Conservation (phyloP, 495 filamentous ascomycete species). For the Aspergillus campestris region DNA sequence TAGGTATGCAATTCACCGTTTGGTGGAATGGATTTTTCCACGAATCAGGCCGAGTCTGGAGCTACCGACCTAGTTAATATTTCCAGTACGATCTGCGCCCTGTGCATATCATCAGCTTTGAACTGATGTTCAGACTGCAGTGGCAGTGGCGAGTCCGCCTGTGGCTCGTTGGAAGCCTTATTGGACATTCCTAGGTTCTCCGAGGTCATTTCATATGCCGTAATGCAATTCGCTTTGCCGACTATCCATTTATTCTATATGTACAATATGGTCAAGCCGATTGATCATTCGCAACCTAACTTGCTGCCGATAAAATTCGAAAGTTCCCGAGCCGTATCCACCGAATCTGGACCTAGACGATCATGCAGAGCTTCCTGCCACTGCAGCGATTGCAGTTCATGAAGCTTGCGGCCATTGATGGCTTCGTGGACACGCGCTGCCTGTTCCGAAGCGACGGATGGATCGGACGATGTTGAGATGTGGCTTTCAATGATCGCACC, state of each 20-base stretch:
- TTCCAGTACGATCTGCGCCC: too few species aligned
- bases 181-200: too few species aligned
- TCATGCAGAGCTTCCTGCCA: conserved; percentile 23
- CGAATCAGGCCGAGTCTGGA: too few species aligned
- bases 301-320: conserved; percentile 15
- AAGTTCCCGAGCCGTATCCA: conserved; percentile 6
- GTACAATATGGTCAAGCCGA: not conserved
- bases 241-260: not conserved
- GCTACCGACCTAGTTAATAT: too few species aligned
- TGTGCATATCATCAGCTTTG: too few species aligned
- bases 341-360: conserved; percentile 6
- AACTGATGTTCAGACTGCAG: too few species aligned
- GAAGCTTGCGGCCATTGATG: conserved; percentile 32
- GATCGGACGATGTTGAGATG: conserved; percentile 33
- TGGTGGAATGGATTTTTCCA: too few species aligned
- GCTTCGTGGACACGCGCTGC: conserved; percentile 24
- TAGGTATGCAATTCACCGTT: too few species aligned
- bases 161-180: too few species aligned
- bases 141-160: too few species aligned
- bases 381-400: conserved; percentile 27
- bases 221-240: not conserved
- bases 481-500: conserved; percentile 37
- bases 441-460: conserved; percentile 26
- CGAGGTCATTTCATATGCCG: too few species aligned
- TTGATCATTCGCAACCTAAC: conserved; percentile 8